Percentiles rank a stretch among this genome's conserved stretches.
Evolutionary conservation across 306 rosid species (phyloP).

Genomic region (Geum urbanum): DNA sequence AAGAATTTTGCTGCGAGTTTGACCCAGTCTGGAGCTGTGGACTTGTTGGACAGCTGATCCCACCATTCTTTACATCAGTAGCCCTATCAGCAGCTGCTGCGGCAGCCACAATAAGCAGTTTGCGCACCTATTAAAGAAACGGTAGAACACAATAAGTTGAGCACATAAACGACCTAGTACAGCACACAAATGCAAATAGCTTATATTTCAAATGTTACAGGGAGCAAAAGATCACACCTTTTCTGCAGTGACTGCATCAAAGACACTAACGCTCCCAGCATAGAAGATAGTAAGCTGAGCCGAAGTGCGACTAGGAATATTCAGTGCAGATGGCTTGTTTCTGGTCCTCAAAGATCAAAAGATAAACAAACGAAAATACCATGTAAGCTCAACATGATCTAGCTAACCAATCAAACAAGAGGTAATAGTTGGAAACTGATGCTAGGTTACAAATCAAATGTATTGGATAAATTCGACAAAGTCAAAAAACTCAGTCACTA

Average conservation of each 20-base stretch:
- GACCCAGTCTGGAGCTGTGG: conserved; percentile 33
- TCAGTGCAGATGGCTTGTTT: conserved; percentile 35
- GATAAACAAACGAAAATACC: background rate
- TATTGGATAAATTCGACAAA: background rate
- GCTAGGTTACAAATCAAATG: no score
- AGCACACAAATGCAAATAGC: background rate
- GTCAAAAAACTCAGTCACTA: background rate
- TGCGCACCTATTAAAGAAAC: conserved; percentile 39
- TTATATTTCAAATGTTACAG: background rate
- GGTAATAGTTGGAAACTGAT: background rate
- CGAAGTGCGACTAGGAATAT: conserved; percentile 13
- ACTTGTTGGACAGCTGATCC: conserved; percentile 34
- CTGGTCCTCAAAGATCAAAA: conserved; percentile 34
- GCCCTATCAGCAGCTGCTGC: conserved; percentile 38
- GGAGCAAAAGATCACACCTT: conserved; percentile 33
- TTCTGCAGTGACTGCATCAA: conserved; percentile 57
- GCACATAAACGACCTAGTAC: background rate
- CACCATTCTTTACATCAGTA: conserved; percentile 39
- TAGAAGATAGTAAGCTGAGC: conserved; percentile 51
- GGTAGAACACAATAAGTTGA: background rate
- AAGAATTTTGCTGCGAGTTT: conserved; percentile 39
- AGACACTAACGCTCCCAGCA: conserved; percentile 51
- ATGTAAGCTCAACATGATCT: conserved; percentile 6
- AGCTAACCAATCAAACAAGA: background rate
- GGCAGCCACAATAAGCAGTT: conserved; percentile 49